Base-by-base conservation (phyloP, 1,284 basidiomycete genomes). In the Puccinia horiana region DNA sequence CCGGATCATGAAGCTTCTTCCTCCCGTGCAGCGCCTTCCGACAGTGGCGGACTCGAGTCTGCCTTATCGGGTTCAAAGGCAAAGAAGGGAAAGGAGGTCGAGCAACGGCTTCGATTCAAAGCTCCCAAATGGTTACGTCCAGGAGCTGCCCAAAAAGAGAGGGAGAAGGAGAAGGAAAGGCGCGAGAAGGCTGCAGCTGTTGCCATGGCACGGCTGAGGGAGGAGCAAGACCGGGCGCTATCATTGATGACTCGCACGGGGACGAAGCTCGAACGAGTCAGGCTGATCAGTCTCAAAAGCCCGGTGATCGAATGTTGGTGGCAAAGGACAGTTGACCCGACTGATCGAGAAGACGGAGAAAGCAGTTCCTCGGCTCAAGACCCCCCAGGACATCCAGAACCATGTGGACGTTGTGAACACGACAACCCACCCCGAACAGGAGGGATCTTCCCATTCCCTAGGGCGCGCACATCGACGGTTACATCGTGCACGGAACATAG, bases 31-130 rank as follows among this genome's bases (percentile, higher is more conserved):
- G 35, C 29, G 37, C n/a, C 76, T 23, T 56, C 76, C n/a, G 76
- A 49, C 16, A 65, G 42, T 44, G 76, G 58, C 49, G 37, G 32
- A 18, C 63, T 82, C 12, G 81, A 82, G 63, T 82, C 81, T n/a
- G 81, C 81, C 61, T 42, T 82, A 56, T 82, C 74, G 29, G 81
- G 81, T 12, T 82, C 81, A 23, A 82, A 82, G 47, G 81, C 81
- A 23, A 82, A 82, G 65, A 82, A 82, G 37, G 81, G 81, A 56
- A 82, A 82, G 32, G 81, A 82, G 42, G 76, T 77, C 32, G 81
- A 82, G 76, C 81, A 82, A 69, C 61, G 74, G 40, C 67, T 82
- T 67, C 42, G 81, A 14, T 82, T 82, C 14, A 82, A 82, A 63
- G 81, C 81, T 18, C 81, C 81, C 23, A 82, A 82, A 56, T 82